A percentile compares a stretch with the other conserved stretches of the same genome.
These are phyloP conservation scores for Picochlorum costavermella DNA, from an alignment of 139 green algal genomes.

Conservation along the genomic window DNA sequence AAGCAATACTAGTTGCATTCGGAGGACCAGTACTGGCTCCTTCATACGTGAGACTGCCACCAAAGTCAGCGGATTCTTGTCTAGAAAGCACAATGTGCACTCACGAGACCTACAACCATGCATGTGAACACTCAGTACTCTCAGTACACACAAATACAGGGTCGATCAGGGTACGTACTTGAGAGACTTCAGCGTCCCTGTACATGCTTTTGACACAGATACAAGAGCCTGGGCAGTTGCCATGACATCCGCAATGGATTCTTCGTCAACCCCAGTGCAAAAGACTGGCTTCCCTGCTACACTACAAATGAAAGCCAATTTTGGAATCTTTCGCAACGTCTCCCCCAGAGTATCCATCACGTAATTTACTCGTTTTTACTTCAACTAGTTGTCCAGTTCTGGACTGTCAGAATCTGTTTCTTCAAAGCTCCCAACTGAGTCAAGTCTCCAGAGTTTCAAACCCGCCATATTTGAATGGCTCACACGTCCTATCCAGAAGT, in stretches of 20 bases:
- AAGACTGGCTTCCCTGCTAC: conserved; percentile 29
- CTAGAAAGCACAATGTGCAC: conserved; percentile 19
- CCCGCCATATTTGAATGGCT: too few relatives aligned
- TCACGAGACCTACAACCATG: background rate
- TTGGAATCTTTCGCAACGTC: conserved; percentile 1
- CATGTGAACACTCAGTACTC: background rate
- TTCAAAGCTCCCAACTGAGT: too few relatives aligned
- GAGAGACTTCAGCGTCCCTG: background rate
- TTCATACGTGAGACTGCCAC: conserved; percentile 15
- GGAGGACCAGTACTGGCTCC: conserved; percentile 23
- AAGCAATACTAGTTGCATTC: conserved; percentile 29
- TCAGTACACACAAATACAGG: conserved; percentile 8
- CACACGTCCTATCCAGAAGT: too few relatives aligned
- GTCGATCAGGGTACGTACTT: background rate
- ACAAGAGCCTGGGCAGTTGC: conserved; percentile 24
- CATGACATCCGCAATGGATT: conserved; percentile 18
- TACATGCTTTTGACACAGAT: conserved; percentile 17
- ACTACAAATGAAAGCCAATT: conserved; percentile 29
- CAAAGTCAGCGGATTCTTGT: conserved; percentile 21
- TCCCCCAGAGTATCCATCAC: background rate
- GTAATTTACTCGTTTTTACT: background rate
- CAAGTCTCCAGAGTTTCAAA: too few relatives aligned
- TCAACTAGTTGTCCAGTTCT: background rate
- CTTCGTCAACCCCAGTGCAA: conserved; percentile 12
- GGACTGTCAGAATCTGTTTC: too few relatives aligned